These are phyloP conservation scores for Aspergillus cristatus DNA, from an alignment of 495 filamentous ascomycete genomes.

Conservation along the genomic window DNA sequence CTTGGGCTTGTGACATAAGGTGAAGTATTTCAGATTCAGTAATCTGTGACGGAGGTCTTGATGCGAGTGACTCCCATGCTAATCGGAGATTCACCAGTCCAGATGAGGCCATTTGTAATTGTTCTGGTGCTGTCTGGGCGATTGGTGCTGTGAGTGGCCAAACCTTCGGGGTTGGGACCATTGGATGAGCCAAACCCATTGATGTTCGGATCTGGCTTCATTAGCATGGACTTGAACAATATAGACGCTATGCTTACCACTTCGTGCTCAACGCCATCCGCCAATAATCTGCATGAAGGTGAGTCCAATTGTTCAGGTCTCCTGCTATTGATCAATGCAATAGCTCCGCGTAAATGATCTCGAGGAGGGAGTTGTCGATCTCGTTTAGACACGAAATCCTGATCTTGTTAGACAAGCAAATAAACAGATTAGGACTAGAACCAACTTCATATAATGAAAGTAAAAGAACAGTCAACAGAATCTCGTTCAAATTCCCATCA, in stretches of 20 bases:
- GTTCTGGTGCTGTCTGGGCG: constrained; percentile 10
- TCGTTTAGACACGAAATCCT: constrained; percentile 26
- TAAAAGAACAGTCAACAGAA: constrained; percentile 52
- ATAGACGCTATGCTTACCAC: constrained; percentile 15
- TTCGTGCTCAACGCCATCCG: constrained; percentile 21
- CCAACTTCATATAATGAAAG: constrained; percentile 57
- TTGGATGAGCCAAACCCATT: constrained; percentile 10
- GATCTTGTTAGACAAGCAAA: not conserved
- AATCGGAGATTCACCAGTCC: constrained; percentile 21
- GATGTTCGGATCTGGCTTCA: constrained; percentile 20
- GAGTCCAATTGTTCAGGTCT: constrained; percentile 8
- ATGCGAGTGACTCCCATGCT: constrained; percentile 13
- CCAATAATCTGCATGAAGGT: constrained; percentile 11
- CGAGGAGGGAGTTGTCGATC: constrained; percentile 14
- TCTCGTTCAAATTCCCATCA: constrained; percentile 40
- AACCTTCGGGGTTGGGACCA: constrained; percentile 18
- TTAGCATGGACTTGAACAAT: not conserved
- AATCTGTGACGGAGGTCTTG: not conserved
- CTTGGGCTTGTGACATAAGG: constrained; percentile 16
- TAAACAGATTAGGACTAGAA: not conserved
- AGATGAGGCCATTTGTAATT: constrained; percentile 17
- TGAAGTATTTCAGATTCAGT: constrained; percentile 5
- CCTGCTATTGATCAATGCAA: constrained; percentile 24
- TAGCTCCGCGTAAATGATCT: constrained; percentile 25
- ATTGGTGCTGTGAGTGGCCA: constrained; percentile 18